Conservation (phyloP, 164 flowering plant genomes). For the Berberis vulgaris region DNA sequence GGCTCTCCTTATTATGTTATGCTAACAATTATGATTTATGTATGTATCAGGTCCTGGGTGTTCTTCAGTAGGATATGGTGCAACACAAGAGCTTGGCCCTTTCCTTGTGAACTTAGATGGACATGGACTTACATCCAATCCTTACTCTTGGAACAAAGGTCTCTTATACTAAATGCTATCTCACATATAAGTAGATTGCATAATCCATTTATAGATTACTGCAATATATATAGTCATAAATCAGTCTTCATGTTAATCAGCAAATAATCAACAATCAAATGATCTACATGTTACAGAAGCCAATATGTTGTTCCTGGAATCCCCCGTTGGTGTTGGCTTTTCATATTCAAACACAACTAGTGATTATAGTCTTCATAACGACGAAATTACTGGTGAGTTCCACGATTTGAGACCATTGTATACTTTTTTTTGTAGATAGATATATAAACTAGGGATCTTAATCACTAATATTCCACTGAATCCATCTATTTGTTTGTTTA, state of each 20-base stretch:
- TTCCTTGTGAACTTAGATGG: slow-evolving; percentile 61
- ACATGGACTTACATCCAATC: slow-evolving; percentile 46
- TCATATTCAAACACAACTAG: slow-evolving; percentile 68
- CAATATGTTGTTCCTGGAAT: slow-evolving; percentile 82
- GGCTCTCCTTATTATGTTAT: too few species aligned
- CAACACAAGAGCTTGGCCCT: slow-evolving; percentile 96
- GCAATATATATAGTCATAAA: too few species aligned
- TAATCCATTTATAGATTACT: too few species aligned
- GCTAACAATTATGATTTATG: too few species aligned
- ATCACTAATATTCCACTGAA: neutral
- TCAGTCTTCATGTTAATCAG: too few species aligned
- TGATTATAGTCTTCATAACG: slow-evolving; percentile 61
- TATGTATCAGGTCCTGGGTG: slow-evolving; percentile 86
- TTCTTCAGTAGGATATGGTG: slow-evolving; percentile 98
- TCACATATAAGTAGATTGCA: too few species aligned
- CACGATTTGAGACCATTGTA: neutral
- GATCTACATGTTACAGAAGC: slow-evolving; percentile 55
- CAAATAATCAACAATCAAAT: neutral
- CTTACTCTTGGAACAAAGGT: slow-evolving; percentile 75
- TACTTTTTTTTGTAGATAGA: too few species aligned
- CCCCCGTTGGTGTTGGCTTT: slow-evolving; percentile 92
- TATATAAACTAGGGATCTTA: too few species aligned
- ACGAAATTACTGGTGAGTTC: slow-evolving; percentile 65
- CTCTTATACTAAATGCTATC: neutral
- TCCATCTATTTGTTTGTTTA: neutral